Evolutionary conservation across 2,329 filamentous ascomycete genomes (phyloP), one percentile per base, ranked within the genome.

Genomic region (Cadophora sp.): DNA sequence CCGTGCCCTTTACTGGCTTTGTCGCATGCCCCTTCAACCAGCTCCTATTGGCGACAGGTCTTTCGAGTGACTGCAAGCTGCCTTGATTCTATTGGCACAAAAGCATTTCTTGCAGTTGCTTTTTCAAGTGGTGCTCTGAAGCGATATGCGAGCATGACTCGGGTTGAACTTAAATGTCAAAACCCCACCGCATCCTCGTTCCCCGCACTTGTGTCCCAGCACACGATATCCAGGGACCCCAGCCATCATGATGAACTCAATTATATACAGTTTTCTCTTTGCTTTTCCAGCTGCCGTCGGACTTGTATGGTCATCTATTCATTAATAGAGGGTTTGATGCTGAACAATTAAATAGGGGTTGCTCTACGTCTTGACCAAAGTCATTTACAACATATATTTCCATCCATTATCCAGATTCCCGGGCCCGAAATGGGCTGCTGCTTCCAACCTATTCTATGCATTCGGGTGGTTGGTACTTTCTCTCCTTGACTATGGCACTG

Each of bases 141-240:
- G 48, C 48, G 48, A 51, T 33, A 53, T 53, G 50, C 50, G 33
- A 53, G 50, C 50, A 33, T 53, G 50, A 53, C 50, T 53, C 50
- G 50, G 14, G 50, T 53, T 14, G 7, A 53, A 53, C 50, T 16
- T n/a, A 27, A 53, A 50, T 33, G 24, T 33, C 22, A 4, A 53
- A 16, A 33, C 50, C 27, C 4, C 50, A 30, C 8, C 50, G 30
- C 50, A 53, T 30, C 27, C 4, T 33, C 27, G 14, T 53, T 53
- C 50, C 50, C 50, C 41, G 14, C 41, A 45, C 50, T 53, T 22
- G n/a, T n/a, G n/a, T n/a, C n/a, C n/a, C n/a, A n/a, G n/a, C n/a
- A n/a, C n/a, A n/a, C n/a, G n/a, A 45, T 18, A 45, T 33, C 18
- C 24, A 18, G 27, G 14, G 50, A n/a, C 27, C 5, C 6, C 50